Base-by-base conservation (phyloP, 108 stramenopile genomes). In the Nitzschia palea region DNA sequence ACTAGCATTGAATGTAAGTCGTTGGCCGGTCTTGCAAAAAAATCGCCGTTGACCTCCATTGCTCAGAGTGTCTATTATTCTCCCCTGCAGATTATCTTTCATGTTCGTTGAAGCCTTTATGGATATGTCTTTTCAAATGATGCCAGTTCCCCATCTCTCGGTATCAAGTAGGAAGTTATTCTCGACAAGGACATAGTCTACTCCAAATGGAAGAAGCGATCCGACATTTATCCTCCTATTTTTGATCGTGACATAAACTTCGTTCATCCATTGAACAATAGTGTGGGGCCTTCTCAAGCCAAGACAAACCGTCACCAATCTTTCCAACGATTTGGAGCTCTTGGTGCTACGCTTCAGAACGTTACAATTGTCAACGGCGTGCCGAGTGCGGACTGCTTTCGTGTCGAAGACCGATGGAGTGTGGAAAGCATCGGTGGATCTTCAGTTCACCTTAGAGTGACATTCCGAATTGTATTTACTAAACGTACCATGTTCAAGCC, bases 401-500 rank as follows among this genome's bases (percentile, higher is more conserved):
- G 71, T 26, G 78, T 91, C 0, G 78, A 84, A 45, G 90, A 91
- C 50, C 56, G 57, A 44, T 91, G 90, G 87, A 44, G 84, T 14
- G 58, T 91, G 4, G 81, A 86, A 53, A 26, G 57, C 12, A 15
- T 58, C n/a, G 34, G 29, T 44, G 48, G 28, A 15, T 42, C 20
- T 18, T 48, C 64, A 29, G 53, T 83, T 23, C 55, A 18, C 34
- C 45, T 90, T 17, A 62, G 74, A 34, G 82, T 85, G 6, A 68
- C 33, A 6, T 84, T 74, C 67, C 62, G 77, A 8, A 61, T 80
- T 29, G 64, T 69, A 3, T 91, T 88, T 66, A 71, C 59, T 9
- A 91, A 91, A 60, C 52, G 70, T 17, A 84, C 86, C 35, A 71
- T 91, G 66, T 70, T 88, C 40, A 78, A 78, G 33, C 60, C 62